phyloP scores from a whole-genome alignment of 495 filamentous ascomycete species.

The Neurospora sp. region DNA sequence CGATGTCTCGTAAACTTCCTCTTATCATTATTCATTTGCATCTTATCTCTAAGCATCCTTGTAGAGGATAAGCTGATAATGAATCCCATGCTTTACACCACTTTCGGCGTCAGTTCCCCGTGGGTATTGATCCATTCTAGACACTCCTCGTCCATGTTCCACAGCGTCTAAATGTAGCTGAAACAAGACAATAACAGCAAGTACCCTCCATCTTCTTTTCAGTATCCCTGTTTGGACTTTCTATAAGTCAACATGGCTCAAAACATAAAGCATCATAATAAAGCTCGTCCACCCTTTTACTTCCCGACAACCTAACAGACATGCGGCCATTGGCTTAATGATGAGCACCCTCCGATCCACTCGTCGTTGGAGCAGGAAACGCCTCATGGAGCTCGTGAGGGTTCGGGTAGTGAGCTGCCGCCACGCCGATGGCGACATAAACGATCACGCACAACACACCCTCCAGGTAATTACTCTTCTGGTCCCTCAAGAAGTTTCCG shows the following conservation, averaged over 20 bases:
- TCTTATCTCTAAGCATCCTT: background rate
- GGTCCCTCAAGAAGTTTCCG: slow-evolving; percentile 69
- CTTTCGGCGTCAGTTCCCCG: background rate
- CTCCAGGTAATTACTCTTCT: slow-evolving; percentile 74
- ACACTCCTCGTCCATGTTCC: background rate
- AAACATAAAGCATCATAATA: background rate
- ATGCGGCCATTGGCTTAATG: background rate
- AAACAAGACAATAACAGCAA: background rate
- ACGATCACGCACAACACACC: slow-evolving; percentile 64
- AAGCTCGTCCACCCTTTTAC: background rate
- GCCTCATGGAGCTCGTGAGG: slow-evolving; percentile 16
- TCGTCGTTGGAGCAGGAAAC: background rate
- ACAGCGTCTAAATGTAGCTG: background rate
- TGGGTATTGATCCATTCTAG: background rate
- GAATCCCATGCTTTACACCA: background rate
- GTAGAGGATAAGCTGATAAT: background rate
- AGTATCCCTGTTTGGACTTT: background rate
- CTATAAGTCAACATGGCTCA: background rate
- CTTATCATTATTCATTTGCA: background rate
- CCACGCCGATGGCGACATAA: slow-evolving; percentile 54
- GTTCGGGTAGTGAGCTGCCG: slow-evolving; percentile 53
- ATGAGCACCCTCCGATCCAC: background rate
- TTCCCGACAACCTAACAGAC: background rate
- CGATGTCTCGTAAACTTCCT: background rate
- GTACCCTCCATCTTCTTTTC: background rate